Conservation (phyloP, 176 grass and related monocot species). For the Thinopyrum elongatum region DNA sequence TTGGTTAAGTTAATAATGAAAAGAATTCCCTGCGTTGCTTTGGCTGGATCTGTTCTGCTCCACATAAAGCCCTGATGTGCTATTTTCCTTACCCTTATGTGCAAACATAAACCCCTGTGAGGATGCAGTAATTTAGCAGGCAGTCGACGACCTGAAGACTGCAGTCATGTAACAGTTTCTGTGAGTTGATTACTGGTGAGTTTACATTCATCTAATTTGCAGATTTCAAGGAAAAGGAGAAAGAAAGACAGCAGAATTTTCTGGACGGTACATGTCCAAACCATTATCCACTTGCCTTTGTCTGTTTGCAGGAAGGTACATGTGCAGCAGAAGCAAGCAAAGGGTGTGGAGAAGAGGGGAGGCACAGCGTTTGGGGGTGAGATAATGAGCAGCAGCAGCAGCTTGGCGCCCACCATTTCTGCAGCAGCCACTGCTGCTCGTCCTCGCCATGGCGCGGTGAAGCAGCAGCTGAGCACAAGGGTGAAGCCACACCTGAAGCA, state of each 20-base stretch:
- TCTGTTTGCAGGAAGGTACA: conserved; percentile 15
- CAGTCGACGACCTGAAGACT: neutral
- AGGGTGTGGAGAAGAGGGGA: conserved; percentile 9
- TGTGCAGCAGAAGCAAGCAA: conserved; percentile 3
- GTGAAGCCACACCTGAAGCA: conserved; percentile 9
- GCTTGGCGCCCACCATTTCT: conserved; percentile 36
- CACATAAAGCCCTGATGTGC: neutral
- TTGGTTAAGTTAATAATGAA: neutral
- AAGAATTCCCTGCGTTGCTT: neutral
- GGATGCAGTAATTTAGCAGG: neutral
- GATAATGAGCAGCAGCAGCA: conserved; percentile 47
- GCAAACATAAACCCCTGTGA: neutral
- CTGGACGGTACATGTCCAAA: conserved; percentile 43
- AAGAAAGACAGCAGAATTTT: neutral
- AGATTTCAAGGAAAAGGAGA: neutral
- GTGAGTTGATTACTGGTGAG: neutral
- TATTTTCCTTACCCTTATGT: neutral
- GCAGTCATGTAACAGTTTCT: neutral
- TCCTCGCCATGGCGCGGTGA: conserved; percentile 19
- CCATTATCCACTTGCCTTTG: conserved; percentile 41
- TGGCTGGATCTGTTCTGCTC: neutral
- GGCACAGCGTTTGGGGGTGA: neutral
- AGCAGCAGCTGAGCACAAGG: conserved; percentile 31
- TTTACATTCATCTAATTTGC: neutral
- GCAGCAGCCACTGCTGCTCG: conserved; percentile 19